Conservation (phyloP, 768 basidiomycete genomes). For the Russula compacta region DNA sequence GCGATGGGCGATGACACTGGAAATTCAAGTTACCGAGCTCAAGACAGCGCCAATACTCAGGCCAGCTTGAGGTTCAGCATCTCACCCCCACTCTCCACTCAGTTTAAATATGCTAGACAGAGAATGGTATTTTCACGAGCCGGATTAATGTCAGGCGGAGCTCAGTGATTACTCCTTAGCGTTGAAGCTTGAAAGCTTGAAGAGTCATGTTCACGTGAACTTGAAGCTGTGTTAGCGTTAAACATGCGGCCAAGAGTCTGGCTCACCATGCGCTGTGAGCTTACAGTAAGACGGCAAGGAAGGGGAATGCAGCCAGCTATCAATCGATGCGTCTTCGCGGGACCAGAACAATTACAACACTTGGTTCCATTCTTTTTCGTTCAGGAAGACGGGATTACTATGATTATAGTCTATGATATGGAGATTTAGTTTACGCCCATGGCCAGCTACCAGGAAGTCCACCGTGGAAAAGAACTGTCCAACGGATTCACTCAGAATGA, state of each 20-base stretch:
- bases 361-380: too few relatives aligned
- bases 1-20: too few relatives aligned
- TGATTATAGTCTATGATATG: too few relatives aligned
- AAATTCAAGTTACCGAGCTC: too few relatives aligned
- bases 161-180: background rate
- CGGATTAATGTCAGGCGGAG: background rate
- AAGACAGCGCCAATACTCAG: too few relatives aligned
- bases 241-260: too few relatives aligned
- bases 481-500: background rate
- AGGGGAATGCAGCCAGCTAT: background rate
- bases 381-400: too few relatives aligned
- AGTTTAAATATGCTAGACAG: background rate
- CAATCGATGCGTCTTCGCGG: background rate
- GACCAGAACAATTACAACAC: background rate
- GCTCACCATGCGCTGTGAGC: background rate
- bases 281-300: background rate
- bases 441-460: background rate
- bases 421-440: too few relatives aligned
- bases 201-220: background rate
- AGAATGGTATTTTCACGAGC: background rate
- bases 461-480: background rate
- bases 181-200: too few relatives aligned
- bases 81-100: background rate
- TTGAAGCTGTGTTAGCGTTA: background rate
- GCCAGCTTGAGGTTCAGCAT: too few relatives aligned